Conservation (phyloP, 1,284 basidiomycete species). For the Rugiboletus extremiorientalis region DNA sequence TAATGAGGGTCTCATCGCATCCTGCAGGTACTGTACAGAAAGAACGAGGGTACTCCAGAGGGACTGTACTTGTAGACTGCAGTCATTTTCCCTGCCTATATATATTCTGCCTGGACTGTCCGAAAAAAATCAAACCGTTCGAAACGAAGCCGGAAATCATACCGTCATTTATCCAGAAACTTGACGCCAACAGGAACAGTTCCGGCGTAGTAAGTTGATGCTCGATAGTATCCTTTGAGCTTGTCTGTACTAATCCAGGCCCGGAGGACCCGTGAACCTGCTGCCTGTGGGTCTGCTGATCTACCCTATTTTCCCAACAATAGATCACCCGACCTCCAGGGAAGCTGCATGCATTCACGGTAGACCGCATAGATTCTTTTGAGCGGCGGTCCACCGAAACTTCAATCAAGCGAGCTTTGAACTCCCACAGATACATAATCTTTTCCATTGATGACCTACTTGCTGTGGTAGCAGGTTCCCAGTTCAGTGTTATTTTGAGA, state of each 20-base stretch:
- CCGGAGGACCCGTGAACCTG: background rate
- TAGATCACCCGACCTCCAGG: background rate
- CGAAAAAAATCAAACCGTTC: background rate
- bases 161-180: background rate
- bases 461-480: background rate
- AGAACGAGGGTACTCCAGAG: constrained; percentile 92
- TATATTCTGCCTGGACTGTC: background rate
- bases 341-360: background rate
- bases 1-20: constrained; percentile 10
- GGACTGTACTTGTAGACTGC: constrained; percentile 67
- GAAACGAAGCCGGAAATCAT: background rate
- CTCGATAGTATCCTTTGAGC: background rate
- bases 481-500: background rate
- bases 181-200: background rate
- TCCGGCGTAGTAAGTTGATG: background rate
- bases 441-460: background rate
- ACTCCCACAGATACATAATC: background rate
- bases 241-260: background rate
- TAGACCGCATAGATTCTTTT: background rate
- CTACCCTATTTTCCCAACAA: background rate
- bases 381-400: background rate
- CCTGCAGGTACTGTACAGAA: constrained; percentile 80
- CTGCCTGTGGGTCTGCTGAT: background rate
- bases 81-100: background rate
- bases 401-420: background rate